phyloP scores from a whole-genome alignment of 441 rosid species.

The Rhodomyrtus psidioides region DNA sequence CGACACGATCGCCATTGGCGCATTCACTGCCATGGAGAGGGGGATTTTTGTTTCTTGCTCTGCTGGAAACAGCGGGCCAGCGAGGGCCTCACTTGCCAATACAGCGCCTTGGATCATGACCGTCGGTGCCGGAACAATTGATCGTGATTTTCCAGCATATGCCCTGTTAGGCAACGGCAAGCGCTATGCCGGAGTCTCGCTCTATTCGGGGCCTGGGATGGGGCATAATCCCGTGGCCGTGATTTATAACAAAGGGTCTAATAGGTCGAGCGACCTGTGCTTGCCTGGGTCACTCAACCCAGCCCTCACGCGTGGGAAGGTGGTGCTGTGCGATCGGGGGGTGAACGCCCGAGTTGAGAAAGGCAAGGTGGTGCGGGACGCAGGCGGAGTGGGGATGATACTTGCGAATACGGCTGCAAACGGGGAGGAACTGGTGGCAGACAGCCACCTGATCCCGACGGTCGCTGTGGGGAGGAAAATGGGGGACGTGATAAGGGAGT shows the following conservation, averaged over 20 bases:
- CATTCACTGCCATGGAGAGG: slow-evolving; percentile 68
- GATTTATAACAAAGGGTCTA: slow-evolving; percentile 42
- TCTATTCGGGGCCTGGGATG: slow-evolving; percentile 70
- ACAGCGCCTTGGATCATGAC: slow-evolving; percentile 96
- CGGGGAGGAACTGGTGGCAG: slow-evolving; percentile 91
- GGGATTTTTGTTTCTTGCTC: slow-evolving; percentile 80
- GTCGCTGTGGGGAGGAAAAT: slow-evolving; percentile 67
- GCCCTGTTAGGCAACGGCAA: slow-evolving; percentile 43
- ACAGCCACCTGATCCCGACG: slow-evolving; percentile 70
- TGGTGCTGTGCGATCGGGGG: slow-evolving; percentile 84
- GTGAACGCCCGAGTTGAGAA: slow-evolving; percentile 75
- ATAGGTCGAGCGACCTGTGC: slow-evolving; percentile 46
- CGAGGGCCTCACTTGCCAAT: slow-evolving; percentile 47
- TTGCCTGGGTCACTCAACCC: slow-evolving; percentile 69
- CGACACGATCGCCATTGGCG: slow-evolving; percentile 67
- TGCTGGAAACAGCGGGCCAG: slow-evolving; percentile 82
- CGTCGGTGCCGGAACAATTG: slow-evolving; percentile 85
- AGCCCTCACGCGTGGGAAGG: slow-evolving; percentile 49
- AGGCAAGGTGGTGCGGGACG: slow-evolving; percentile 77
- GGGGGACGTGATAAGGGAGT: slow-evolving; percentile 55
- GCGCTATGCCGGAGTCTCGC: slow-evolving; percentile 50
- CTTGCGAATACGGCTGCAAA: slow-evolving; percentile 55
- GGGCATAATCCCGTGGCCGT: slow-evolving; percentile 41
- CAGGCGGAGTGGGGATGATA: slow-evolving; percentile 89
- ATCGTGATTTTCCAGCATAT: slow-evolving; percentile 81